Evolutionary conservation across 352 stramenopile genomes (phyloP), one percentile per base, ranked within the genome.

Genomic region (Phytophthora vignae): DNA sequence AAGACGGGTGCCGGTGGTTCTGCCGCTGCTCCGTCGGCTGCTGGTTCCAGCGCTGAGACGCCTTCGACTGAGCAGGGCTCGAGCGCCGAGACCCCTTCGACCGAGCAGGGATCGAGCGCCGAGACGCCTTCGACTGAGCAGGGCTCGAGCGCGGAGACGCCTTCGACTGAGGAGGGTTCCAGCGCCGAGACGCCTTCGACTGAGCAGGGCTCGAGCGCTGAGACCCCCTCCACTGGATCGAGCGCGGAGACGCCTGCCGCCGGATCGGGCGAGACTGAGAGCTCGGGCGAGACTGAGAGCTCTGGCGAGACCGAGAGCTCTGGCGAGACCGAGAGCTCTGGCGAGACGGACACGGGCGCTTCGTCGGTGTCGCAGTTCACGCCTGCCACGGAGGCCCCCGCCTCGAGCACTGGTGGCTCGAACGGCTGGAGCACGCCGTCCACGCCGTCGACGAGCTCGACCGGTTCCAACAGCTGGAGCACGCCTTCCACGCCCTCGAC

Each of bases 351-450:
- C 22, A 38, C 53, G 12, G 53, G 33, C 53, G 33, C 22, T 22
- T 58, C 53, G 12, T 52, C 36, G 11, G 38, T 50, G 10, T 60
- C 44, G 9, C 66, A 69, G 27, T 49, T 42, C 21, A 55, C 59
- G 1, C 58, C 64, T 5, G 5, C 64, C 1, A 61, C 64, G 8
- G 56, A 60, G 11, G 40, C 62, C 6, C 53, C 62, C 4, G 29
- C 64, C 8, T 31, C 64, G 14, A 60, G 55, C 55, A 64, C 38
- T 3, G 55, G 54, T 1, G 50, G 57, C 7, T 73, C 65, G 8
- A 56, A 21, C 33, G 33, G 64, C 19, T 64, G 64, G 55, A 55
- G 64, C 55, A 55, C 64, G 0, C 55, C 63, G 7, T 21, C 36
- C 12, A 53, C 59, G 15, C 52, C 65, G n/a, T 12, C 52, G 2